phyloP scores from a whole-genome alignment of 768 basidiomycete genomes.

The Podaxis rugospora region DNA sequence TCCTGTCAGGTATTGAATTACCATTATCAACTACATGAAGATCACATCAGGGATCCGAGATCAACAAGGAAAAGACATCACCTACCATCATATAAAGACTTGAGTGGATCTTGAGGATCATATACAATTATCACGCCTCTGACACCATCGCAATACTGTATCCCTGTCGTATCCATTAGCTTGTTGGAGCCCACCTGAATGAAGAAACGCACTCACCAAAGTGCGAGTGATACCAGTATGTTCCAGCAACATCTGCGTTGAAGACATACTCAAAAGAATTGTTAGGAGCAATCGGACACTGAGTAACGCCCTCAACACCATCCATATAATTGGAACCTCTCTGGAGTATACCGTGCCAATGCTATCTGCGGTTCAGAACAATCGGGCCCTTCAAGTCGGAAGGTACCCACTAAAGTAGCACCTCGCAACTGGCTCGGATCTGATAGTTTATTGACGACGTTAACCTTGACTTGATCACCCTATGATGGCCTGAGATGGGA shows the following conservation, averaged over 20 bases:
- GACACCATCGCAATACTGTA: slow-evolving; percentile 24
- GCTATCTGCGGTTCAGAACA: slow-evolving; percentile 20
- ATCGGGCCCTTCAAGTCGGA: neutral
- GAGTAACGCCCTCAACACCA: slow-evolving; percentile 36
- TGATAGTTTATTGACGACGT: slow-evolving; percentile 40
- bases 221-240: slow-evolving; percentile 35
- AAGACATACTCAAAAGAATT: slow-evolving; percentile 43
- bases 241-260: slow-evolving; percentile 22
- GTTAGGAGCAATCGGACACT: slow-evolving; percentile 42
- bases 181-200: neutral
- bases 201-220: slow-evolving; percentile 16
- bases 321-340: slow-evolving; percentile 38
- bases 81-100: slow-evolving; percentile 24
- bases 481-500: neutral
- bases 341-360: slow-evolving; percentile 54
- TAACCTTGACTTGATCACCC: slow-evolving; percentile 35
- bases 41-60: neutral
- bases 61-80: neutral
- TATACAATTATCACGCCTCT: slow-evolving; percentile 20
- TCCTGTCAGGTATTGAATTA: neutral
- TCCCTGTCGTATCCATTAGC: neutral
- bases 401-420: slow-evolving; percentile 26
- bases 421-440: slow-evolving; percentile 29
- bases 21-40: neutral
- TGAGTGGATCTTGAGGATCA: slow-evolving; percentile 19